Conservation (phyloP, 768 basidiomycete genomes). For the Harrya chromipes region DNA sequence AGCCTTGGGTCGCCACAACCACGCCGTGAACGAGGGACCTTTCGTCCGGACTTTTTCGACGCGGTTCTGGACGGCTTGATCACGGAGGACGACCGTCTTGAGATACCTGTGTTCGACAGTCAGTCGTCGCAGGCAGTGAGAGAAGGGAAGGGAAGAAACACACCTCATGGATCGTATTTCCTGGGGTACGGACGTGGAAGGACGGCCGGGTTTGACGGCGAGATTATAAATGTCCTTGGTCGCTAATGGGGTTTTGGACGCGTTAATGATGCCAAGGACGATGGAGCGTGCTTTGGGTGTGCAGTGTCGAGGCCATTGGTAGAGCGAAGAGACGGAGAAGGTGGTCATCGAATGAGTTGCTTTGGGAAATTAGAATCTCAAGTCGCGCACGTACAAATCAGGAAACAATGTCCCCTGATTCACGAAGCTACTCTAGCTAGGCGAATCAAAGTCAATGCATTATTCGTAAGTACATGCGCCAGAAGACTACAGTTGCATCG, state of each 20-base stretch:
- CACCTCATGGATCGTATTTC: slow-evolving; percentile 55
- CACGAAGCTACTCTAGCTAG: too few species aligned
- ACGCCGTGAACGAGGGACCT: slow-evolving; percentile 30
- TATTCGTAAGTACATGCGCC: slow-evolving; percentile 3
- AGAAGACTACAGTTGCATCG: slow-evolving; percentile 64
- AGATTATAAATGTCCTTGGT: slow-evolving; percentile 29
- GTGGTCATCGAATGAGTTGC: too few species aligned
- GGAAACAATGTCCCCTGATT: background rate
- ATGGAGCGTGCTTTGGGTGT: slow-evolving; percentile 21
- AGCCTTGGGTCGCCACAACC: slow-evolving; percentile 38
- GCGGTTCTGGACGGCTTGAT: slow-evolving; percentile 40
- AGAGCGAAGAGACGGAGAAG: slow-evolving; percentile 17
- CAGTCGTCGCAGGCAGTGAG: background rate
- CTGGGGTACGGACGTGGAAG: slow-evolving; percentile 38
- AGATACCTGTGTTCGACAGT: slow-evolving; percentile 42
- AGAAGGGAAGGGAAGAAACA: slow-evolving; percentile 8
- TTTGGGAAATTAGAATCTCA: background rate
- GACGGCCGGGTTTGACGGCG: slow-evolving; percentile 11
- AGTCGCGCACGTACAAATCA: background rate
- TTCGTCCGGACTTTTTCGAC: slow-evolving; percentile 42
- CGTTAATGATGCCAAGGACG: slow-evolving; percentile 19
- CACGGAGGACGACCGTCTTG: slow-evolving; percentile 49
- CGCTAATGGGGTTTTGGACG: slow-evolving; percentile 21
- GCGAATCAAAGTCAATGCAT: background rate
- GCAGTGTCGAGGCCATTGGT: slow-evolving; percentile 23